Percentiles rank a stretch among this genome's conserved stretches.
These are phyloP conservation scores for Podaxis sp. DNA, from an alignment of 768 basidiomycete genomes.

Conservation along the genomic window DNA sequence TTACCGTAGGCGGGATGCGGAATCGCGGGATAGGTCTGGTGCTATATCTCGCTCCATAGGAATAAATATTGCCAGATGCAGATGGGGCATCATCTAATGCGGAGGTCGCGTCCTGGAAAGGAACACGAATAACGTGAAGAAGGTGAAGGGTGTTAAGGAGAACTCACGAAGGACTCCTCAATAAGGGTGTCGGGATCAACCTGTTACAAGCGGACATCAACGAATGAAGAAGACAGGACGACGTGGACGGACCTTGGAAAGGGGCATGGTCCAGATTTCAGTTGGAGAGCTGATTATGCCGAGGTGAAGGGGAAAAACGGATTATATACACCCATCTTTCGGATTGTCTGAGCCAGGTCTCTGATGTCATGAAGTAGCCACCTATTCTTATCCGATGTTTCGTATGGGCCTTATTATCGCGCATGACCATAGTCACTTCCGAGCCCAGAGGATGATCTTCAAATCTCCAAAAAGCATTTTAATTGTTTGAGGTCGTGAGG, in stretches of 20 bases:
- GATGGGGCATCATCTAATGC: background rate
- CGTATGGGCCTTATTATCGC: background rate
- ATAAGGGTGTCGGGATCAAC: slow-evolving; percentile 69
- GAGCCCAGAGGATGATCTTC: too few relatives aligned
- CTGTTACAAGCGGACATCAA: slow-evolving; percentile 38
- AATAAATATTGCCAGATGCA: slow-evolving; percentile 32
- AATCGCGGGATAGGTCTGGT: slow-evolving; percentile 66
- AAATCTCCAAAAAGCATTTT: too few relatives aligned
- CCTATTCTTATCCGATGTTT: background rate
- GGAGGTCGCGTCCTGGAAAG: slow-evolving; percentile 24
- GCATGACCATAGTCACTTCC: too few relatives aligned
- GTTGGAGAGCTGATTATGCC: background rate
- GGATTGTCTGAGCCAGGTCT: background rate
- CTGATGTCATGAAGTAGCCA: slow-evolving; percentile 7
- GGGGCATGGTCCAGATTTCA: slow-evolving; percentile 42
- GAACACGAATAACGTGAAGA: slow-evolving; percentile 9
- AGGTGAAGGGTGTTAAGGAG: background rate
- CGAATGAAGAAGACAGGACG: slow-evolving; percentile 7
- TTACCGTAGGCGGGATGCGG: slow-evolving; percentile 53
- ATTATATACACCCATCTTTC: background rate
- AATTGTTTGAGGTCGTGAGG: too few relatives aligned
- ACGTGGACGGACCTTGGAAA: slow-evolving; percentile 47
- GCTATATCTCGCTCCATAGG: slow-evolving; percentile 64
- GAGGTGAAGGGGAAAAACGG: background rate
- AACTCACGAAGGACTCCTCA: slow-evolving; percentile 47